Evolutionary conservation across 768 basidiomycete genomes (phyloP), one percentile per base, ranked within the genome.

Genomic region (Cytidiella melzeri): DNA sequence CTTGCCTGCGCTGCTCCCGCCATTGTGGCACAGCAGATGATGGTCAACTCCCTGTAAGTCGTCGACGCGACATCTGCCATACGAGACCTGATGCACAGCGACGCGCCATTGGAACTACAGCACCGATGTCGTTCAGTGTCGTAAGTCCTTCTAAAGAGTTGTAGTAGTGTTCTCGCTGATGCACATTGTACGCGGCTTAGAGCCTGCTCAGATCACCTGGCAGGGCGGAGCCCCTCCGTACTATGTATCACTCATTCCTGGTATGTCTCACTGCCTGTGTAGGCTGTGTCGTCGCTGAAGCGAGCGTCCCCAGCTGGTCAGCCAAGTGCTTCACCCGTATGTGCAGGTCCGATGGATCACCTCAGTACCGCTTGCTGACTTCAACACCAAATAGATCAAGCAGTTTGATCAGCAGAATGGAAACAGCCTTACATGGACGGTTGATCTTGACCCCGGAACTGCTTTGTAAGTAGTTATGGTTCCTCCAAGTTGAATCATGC

Each of bases 1-100:
- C 48, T 73, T 40, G 53, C 64, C 25, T 60, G 64, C 42, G 43
- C 58, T 18, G 43, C 64, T 10, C 63, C 69, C 37, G 73, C 64
- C 63, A 74, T 57, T 43, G 45, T 68, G 54, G 75, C 55, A 43
- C 53, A 58, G 41, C 13, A 50, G 25, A 5, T 83, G 59, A 79
- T 72, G n/a, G 67, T 88, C 60, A 79, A 87, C 64, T 83, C 84
- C 1, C 80, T 84, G 85, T 87, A 60, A 54, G 84, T 74, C 10
- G 3, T 45, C 4, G 24, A 26, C 18, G n/a, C n/a, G n/a, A n/a
- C n/a, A n/a, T n/a, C n/a, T n/a, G n/a, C n/a, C n/a, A n/a, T n/a
- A n/a, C n/a, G n/a, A n/a, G n/a, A n/a, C n/a, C n/a, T n/a, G n/a
- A n/a, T n/a, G n/a, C n/a, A n/a, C n/a, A n/a, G n/a, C n/a, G n/a